Evolutionary conservation across 2,329 filamentous ascomycete genomes (phyloP).

Genomic region (Didymella pinodella): DNA sequence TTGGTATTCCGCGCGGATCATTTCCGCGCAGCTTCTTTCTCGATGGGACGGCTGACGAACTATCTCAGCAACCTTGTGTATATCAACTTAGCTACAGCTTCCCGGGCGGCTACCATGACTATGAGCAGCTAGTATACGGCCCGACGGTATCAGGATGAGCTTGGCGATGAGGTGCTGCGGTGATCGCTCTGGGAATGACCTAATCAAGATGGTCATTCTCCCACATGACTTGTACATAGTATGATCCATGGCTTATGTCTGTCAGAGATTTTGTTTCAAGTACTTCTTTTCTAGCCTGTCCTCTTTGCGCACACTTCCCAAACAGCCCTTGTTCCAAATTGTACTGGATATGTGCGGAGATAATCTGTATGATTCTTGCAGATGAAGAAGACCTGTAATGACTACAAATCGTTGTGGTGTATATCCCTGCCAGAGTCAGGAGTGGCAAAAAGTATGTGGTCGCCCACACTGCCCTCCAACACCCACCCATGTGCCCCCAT

Average conservation of each 20-base stretch:
- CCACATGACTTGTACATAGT: not conserved
- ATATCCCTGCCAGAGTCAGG: too few relatives aligned
- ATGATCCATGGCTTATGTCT: not conserved
- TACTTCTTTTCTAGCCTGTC: not conserved
- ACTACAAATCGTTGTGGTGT: too few relatives aligned
- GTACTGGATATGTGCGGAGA: too few relatives aligned
- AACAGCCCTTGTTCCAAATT: too few relatives aligned
- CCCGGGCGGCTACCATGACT: constrained; percentile 31
- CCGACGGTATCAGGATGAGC: constrained; percentile 24
- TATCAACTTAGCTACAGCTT: constrained; percentile 47
- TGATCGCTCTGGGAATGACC: not conserved
- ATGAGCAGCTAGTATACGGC: constrained; percentile 20
- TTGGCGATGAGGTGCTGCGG: constrained; percentile 36
- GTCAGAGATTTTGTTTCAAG: not conserved
- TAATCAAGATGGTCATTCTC: not conserved
- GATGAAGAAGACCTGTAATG: too few relatives aligned
- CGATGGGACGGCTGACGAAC: constrained; percentile 45
- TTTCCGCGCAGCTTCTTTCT: constrained; percentile 28
- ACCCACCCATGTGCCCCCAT: not conserved
- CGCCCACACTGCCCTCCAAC: not conserved
- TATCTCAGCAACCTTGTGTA: constrained; percentile 43
- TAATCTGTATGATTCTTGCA: too few relatives aligned
- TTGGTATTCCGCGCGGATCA: not conserved
- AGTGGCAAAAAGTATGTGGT: not conserved
- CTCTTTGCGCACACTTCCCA: too few relatives aligned